Conservation (phyloP, 805 yeast genomes). For the Saccharomycopsis amapae region DNA sequence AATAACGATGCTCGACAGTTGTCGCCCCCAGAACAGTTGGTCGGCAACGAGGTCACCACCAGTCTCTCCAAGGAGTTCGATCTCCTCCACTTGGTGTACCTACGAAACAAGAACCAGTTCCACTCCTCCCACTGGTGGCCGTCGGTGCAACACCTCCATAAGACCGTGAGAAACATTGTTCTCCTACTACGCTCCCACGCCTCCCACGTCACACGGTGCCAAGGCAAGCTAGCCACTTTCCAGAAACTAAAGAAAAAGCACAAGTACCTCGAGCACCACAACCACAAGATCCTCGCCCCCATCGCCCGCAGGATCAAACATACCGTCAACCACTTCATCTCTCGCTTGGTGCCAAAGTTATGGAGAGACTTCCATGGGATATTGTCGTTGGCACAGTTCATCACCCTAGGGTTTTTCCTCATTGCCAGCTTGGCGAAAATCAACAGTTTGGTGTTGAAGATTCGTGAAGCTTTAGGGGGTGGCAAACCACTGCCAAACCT, state of each 20-base stretch:
- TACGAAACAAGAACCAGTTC: conserved; percentile 48
- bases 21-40: neutral
- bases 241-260: conserved; percentile 10
- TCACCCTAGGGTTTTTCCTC: conserved; percentile 45
- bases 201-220: neutral
- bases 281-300: too few relatives aligned
- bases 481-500: neutral
- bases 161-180: conserved; percentile 35
- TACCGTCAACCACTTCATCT: conserved; percentile 26
- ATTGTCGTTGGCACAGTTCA: conserved; percentile 46
- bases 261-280: neutral
- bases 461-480: too few relatives aligned
- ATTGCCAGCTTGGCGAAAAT: conserved; percentile 36
- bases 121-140: conserved; percentile 46
- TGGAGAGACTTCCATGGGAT: conserved; percentile 43
- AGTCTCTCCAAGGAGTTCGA: conserved; percentile 32
- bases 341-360: conserved; percentile 32
- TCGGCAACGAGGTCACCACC: neutral
- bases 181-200: conserved; percentile 11
- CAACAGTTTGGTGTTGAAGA: neutral
- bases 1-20: too few relatives aligned
- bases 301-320: neutral
- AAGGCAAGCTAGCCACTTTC: neutral
- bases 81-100: conserved; percentile 42
- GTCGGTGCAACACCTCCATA: conserved; percentile 37